Base-by-base conservation (phyloP, 2,329 filamentous ascomycete species). In the Laburnicola sp. region DNA sequence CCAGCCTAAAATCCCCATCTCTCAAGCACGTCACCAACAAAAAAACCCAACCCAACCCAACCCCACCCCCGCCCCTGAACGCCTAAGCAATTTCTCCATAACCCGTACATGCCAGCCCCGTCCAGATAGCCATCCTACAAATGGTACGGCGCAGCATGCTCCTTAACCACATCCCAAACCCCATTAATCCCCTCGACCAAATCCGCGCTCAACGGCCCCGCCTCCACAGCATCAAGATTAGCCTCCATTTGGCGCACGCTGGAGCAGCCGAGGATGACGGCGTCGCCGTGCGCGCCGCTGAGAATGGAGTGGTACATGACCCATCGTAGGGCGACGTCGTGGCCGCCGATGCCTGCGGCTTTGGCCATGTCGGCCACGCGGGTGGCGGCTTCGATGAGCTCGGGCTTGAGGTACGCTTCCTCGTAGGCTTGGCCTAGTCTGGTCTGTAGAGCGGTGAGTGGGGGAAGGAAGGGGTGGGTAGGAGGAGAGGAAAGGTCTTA, bases 401-500 rank as follows among this genome's bases (percentile, higher is more conserved):
- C 48, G 4, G 66, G 63, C 45, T 64, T 68, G 25, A 48, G 53
- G 57, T 73, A 74, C 59, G 73, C 56, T 4, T 48, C 44, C n/a
- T 38, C 37, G 54, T 71, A 73, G 52, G 73, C 60, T 16, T 56
- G 31, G 23, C 45, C 50, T 6, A 66, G 62, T 40, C 16, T 10
- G 6, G 25, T 54, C 42, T 47, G 34, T 32, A 21, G 10, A 16
- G 6, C 3, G 9, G 26, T 47, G 26, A 27, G 44, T 7, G 9
- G 16, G 21, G 75, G 72, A 38, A 79, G 53, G 2, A n/a, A n/a
- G n/a, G n/a, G n/a, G n/a, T n/a, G 74, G 74, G 46, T 73, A 65
- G 54, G 76, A 78, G 3, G 71, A 55, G 1, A 43, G 51, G 0
- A 69, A 63, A 48, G 72, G 65, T 30, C 70, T 62, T 31, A 60